Conservation (phyloP, 768 basidiomycete genomes). For the Rickenella mellea region DNA sequence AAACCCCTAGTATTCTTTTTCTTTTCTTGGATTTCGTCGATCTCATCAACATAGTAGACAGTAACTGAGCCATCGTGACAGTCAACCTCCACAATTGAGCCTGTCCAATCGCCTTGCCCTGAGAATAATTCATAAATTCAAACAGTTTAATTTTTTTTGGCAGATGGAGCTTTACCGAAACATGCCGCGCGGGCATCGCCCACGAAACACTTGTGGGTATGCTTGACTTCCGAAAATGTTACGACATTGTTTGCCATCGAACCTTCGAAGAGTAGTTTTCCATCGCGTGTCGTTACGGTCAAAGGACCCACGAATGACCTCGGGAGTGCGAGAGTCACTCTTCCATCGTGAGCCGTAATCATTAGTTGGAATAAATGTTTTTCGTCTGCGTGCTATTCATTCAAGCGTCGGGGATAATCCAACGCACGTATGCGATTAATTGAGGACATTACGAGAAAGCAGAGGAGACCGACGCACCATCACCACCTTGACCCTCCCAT, state of each 20-base stretch:
- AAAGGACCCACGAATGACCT: conserved; percentile 31
- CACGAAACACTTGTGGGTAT: conserved; percentile 28
- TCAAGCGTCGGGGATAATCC: background rate
- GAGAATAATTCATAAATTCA: too few relatives aligned
- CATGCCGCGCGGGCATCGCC: conserved; percentile 18
- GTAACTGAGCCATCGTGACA: background rate
- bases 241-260: conserved; percentile 24
- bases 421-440: too few relatives aligned
- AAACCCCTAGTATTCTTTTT: too few relatives aligned
- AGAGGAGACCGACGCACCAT: background rate
- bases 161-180: background rate
- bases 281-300: conserved; percentile 17
- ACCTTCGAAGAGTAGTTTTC: conserved; percentile 24
- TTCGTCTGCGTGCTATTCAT: background rate
- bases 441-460: background rate
- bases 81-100: background rate
- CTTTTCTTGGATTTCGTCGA: too few relatives aligned
- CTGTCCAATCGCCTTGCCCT: background rate
- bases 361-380: background rate
- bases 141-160: background rate
- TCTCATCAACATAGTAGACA: background rate
- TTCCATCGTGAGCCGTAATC: conserved; percentile 16
- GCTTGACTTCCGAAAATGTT: conserved; percentile 17
- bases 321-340: conserved; percentile 26
- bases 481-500: background rate